These are phyloP conservation scores for Fraxinus quadrangulata DNA, from an alignment of 257 asterid genomes.

Conservation along the genomic window DNA sequence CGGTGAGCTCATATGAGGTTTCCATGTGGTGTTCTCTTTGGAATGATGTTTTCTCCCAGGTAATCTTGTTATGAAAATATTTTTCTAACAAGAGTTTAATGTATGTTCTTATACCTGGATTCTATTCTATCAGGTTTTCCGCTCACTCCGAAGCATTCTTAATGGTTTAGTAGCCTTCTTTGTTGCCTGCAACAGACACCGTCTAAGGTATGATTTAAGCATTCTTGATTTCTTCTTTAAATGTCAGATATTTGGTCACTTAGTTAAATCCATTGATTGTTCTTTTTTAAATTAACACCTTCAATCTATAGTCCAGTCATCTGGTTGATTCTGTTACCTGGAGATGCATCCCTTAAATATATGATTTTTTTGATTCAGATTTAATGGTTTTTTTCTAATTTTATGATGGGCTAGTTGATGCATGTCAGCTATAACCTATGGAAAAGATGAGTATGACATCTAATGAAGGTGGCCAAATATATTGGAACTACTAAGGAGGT, in stretches of 20 bases:
- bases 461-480: neutral
- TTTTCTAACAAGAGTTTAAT: slow-evolving; percentile 9
- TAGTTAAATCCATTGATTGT: neutral
- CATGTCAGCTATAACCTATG: neutral
- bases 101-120: slow-evolving; percentile 7
- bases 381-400: neutral
- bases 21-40: slow-evolving; percentile 92
- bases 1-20: slow-evolving; percentile 66
- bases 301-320: neutral
- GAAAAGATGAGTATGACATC: neutral
- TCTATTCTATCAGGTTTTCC: slow-evolving; percentile 60
- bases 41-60: slow-evolving; percentile 98
- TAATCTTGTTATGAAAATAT: slow-evolving; percentile 24
- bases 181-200: slow-evolving; percentile 83
- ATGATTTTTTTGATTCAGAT: neutral
- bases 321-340: neutral
- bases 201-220: slow-evolving; percentile 64
- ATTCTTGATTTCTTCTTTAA: neutral
- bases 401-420: neutral
- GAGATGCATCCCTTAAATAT: neutral
- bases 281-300: neutral
- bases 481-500: neutral
- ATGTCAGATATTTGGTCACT: neutral
- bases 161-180: slow-evolving; percentile 88
- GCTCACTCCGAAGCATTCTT: slow-evolving; percentile 90